A percentile compares a stretch with the other conserved stretches of the same genome.
Evolutionary conservation across 2,329 filamentous ascomycete genomes (phyloP).

Genomic region (Trichoderma semiorbis): DNA sequence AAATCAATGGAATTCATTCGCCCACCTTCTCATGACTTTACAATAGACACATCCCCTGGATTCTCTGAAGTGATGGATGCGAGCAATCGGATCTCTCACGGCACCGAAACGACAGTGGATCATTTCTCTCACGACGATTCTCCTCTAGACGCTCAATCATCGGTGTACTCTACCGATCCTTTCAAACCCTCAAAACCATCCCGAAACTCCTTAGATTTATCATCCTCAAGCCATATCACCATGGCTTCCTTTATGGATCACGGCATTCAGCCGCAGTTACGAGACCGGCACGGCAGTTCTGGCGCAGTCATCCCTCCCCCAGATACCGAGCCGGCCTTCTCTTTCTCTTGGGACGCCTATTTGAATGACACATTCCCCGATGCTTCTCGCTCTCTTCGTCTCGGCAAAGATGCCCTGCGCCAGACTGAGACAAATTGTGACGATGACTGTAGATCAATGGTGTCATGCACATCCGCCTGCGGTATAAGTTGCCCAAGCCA

Average conservation of each 20-base stretch:
- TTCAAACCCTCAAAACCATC: neutral
- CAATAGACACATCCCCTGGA: conserved; percentile 26
- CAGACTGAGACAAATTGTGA: conserved; percentile 17
- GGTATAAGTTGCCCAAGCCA: conserved; percentile 34
- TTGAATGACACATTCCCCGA: conserved; percentile 19
- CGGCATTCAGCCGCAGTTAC: neutral
- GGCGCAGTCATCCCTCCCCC: neutral
- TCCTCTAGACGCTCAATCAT: conserved; percentile 28
- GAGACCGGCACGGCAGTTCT: neutral
- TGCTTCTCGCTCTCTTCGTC: neutral
- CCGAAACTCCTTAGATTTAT: neutral
- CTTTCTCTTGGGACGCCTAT: conserved; percentile 22
- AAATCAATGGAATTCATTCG: conserved; percentile 21
- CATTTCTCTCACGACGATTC: conserved; percentile 32
- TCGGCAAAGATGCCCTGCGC: neutral
- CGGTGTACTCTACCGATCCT: conserved; percentile 18
- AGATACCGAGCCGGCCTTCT: conserved; percentile 13
- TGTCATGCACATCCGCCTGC: conserved; percentile 36
- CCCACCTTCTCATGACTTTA: conserved; percentile 26
- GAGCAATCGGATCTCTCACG: conserved; percentile 26
- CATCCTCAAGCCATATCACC: neutral
- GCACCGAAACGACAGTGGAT: conserved; percentile 23
- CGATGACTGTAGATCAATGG: conserved; percentile 31
- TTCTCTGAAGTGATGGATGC: conserved; percentile 28
- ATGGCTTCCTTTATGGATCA: neutral